phyloP scores from a whole-genome alignment of 1,284 basidiomycete genomes.

The Athelia sp. region DNA sequence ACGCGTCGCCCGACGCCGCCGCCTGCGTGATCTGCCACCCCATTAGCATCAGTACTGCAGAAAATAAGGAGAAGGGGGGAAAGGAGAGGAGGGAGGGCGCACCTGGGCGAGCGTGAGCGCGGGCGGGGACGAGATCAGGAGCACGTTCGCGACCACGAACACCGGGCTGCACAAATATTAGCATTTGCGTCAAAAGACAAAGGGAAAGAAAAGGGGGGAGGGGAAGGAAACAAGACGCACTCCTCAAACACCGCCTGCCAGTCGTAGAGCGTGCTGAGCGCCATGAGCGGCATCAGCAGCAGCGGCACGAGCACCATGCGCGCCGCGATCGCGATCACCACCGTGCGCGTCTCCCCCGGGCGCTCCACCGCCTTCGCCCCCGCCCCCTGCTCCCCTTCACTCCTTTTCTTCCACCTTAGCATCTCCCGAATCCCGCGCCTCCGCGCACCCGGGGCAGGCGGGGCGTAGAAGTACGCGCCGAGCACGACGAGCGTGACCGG shows the following conservation, averaged over 20 bases:
- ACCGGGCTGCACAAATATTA: constrained; percentile 55
- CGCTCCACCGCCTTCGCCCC: constrained; percentile 16
- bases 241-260: constrained; percentile 67
- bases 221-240: too few species aligned
- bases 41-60: constrained; percentile 10
- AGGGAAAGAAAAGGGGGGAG: too few species aligned
- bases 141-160: constrained; percentile 76
- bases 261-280: constrained; percentile 56
- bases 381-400: too few species aligned
- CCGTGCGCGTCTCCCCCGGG: constrained; percentile 76
- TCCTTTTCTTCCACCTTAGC: constrained; percentile 24
- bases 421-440: constrained; percentile 37
- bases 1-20: constrained; percentile 81
- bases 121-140: constrained; percentile 76
- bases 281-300: constrained; percentile 70
- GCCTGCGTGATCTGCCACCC: constrained; percentile 79
- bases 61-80: neutral
- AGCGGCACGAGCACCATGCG: constrained; percentile 87
- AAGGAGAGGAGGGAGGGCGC: constrained; percentile 10
- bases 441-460: constrained; percentile 12
- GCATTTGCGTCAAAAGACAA: constrained; percentile 5
- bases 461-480: constrained; percentile 85
- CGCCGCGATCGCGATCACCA: constrained; percentile 71
- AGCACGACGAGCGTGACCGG: constrained; percentile 89
- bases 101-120: constrained; percentile 80